Conservation (phyloP, 129 eudicot species). For the Lactuca saligna region DNA sequence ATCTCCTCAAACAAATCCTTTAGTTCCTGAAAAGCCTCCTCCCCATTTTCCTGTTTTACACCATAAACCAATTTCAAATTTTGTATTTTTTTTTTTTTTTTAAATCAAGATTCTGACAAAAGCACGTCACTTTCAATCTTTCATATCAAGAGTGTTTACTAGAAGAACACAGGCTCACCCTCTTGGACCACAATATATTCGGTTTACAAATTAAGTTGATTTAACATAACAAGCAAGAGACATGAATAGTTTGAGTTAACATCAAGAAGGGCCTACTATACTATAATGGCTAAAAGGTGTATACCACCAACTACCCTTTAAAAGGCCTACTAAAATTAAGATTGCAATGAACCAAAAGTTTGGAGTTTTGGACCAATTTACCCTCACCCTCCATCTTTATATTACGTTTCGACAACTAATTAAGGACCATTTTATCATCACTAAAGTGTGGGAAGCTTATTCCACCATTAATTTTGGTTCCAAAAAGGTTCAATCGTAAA, state of each 20-base stretch:
- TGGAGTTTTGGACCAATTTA: constrained; percentile 11
- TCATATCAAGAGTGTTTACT: not conserved
- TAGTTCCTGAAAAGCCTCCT: constrained; percentile 54
- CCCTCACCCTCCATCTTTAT: constrained; percentile 12
- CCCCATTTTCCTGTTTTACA: constrained; percentile 53
- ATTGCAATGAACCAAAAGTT: not conserved
- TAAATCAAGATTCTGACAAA: constrained; percentile 4
- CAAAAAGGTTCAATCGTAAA: not conserved
- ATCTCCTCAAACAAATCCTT: constrained; percentile 72
- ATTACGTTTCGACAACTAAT: constrained; percentile 6
- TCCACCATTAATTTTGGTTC: not conserved
- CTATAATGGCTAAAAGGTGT: constrained; percentile 31
- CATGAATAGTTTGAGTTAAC: constrained; percentile 16
- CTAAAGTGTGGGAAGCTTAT: not conserved
- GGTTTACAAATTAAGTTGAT: constrained; percentile 9
- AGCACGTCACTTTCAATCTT: constrained; percentile 5
- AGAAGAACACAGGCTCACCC: constrained; percentile 16
- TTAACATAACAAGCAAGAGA: not conserved
- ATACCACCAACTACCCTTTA: constrained; percentile 19
- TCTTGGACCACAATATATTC: constrained; percentile 24
- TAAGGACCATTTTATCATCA: not conserved
- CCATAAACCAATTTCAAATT: not conserved
- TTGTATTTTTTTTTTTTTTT: not conserved
- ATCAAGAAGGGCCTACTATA: constrained; percentile 17
- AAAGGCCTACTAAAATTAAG: not conserved